These are phyloP conservation scores for Penicillium salamii DNA, from an alignment of 495 filamentous ascomycete species.

Conservation along the genomic window DNA sequence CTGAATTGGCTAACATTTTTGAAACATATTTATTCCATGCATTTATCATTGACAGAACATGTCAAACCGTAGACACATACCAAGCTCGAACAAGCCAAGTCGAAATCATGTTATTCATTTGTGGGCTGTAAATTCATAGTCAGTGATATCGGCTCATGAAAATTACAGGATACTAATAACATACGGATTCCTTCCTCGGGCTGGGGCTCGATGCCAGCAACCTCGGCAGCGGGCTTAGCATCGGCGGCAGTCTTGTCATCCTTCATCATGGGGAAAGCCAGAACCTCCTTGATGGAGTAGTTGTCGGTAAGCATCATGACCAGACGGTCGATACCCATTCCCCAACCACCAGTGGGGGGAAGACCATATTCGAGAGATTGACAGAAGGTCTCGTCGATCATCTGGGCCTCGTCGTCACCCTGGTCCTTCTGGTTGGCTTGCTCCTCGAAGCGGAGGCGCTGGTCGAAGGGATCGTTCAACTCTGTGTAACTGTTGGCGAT, in stretches of 20 bases:
- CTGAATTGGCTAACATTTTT: slow-evolving; percentile 1
- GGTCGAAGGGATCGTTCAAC: slow-evolving; percentile 95
- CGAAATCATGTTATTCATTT: slow-evolving; percentile 30
- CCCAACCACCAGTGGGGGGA: slow-evolving; percentile 94
- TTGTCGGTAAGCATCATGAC: slow-evolving; percentile 98
- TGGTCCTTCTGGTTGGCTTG: slow-evolving; percentile 93
- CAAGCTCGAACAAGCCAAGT: not conserved
- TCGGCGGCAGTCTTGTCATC: slow-evolving; percentile 52
- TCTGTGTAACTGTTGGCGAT: slow-evolving; percentile 97
- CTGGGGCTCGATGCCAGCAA: slow-evolving; percentile 59
- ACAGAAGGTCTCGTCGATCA: slow-evolving; percentile 93
- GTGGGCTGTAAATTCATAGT: slow-evolving; percentile 34
- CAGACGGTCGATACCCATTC: slow-evolving; percentile 94
- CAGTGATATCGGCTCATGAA: slow-evolving; percentile 28
- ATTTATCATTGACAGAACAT: slow-evolving; percentile 11
- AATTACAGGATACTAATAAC: slow-evolving; percentile 36
- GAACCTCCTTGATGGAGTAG: slow-evolving; percentile 93
- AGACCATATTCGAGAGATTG: slow-evolving; percentile 80
- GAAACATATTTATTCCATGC: slow-evolving; percentile 14
- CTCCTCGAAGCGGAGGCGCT: slow-evolving; percentile 92
- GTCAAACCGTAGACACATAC: slow-evolving; percentile 1
- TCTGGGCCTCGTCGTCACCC: slow-evolving; percentile 94
- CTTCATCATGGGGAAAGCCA: slow-evolving; percentile 90
- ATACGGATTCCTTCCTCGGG: slow-evolving; percentile 69
- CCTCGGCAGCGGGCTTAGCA: slow-evolving; percentile 61